These are phyloP conservation scores for Curvularia lunata DNA, from an alignment of 2,329 filamentous ascomycete species.

Conservation along the genomic window DNA sequence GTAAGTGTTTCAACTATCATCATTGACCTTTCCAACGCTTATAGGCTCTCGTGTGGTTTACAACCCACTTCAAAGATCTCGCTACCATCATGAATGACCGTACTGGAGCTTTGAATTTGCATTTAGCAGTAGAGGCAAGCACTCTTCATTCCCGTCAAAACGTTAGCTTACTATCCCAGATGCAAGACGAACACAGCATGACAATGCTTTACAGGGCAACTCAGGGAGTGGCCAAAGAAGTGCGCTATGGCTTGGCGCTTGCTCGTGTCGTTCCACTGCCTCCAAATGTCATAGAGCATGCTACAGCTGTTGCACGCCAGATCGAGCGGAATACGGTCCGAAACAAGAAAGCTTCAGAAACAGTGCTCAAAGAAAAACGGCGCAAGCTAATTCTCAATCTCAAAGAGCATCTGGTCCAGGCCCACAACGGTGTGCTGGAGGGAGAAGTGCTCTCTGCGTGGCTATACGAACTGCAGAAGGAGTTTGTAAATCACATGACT, in stretches of 20 bases:
- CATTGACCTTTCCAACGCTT: slow-evolving; percentile 1
- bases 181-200: slow-evolving; percentile 65
- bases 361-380: slow-evolving; percentile 65
- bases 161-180: slow-evolving; percentile 24
- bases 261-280: slow-evolving; percentile 79
- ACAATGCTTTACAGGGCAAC: slow-evolving; percentile 88
- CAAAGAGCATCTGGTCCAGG: slow-evolving; percentile 74
- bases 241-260: slow-evolving; percentile 83
- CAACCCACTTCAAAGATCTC: slow-evolving; percentile 88
- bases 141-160: not conserved
- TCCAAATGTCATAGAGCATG: slow-evolving; percentile 67
- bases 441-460: slow-evolving; percentile 68
- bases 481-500: slow-evolving; percentile 76
- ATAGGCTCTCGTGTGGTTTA: slow-evolving; percentile 82
- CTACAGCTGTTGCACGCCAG: slow-evolving; percentile 68
- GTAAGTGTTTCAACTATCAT: slow-evolving; percentile 16
- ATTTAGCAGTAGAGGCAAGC: slow-evolving; percentile 74
- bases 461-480: slow-evolving; percentile 71
- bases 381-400: slow-evolving; percentile 76
- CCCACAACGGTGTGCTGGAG: slow-evolving; percentile 68
- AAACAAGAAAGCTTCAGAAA: slow-evolving; percentile 65
- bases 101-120: slow-evolving; percentile 80
- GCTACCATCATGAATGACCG: slow-evolving; percentile 76
- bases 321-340: slow-evolving; percentile 65
- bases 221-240: slow-evolving; percentile 71